A percentile compares a stretch with the other conserved stretches of the same genome.
These are phyloP conservation scores for Candida patagonica DNA, from an alignment of 805 yeast genomes.

Conservation along the genomic window DNA sequence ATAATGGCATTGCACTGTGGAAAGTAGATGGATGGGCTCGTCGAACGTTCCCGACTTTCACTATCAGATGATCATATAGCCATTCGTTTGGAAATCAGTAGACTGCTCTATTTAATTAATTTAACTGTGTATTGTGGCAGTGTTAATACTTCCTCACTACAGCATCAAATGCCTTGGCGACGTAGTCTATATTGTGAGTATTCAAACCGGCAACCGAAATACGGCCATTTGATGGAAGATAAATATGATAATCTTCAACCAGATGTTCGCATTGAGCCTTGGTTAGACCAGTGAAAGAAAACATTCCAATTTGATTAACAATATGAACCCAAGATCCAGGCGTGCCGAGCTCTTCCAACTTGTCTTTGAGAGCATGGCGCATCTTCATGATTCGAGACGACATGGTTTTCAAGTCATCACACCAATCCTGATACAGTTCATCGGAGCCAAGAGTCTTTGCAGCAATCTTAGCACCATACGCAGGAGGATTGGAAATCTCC, in stretches of 20 bases:
- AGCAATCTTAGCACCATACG: conserved; percentile 90
- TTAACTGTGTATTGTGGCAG: too few species aligned
- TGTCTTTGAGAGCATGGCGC: conserved; percentile 60
- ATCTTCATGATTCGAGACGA: conserved; percentile 69
- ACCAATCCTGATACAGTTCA: conserved; percentile 72
- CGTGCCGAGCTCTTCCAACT: conserved; percentile 54
- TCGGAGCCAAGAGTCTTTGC: conserved; percentile 60
- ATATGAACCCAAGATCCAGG: conserved; percentile 94
- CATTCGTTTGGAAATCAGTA: too few species aligned
- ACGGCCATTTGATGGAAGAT: conserved; percentile 75
- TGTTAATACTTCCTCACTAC: conserved; percentile 32
- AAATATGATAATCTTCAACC: conserved; percentile 71
- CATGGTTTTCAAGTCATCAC: conserved; percentile 75
- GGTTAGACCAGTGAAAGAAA: conserved; percentile 82
- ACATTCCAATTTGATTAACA: conserved; percentile 89
- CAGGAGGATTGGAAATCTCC: conserved; percentile 89
- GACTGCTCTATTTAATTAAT: too few species aligned
- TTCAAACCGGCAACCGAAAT: conserved; percentile 92
- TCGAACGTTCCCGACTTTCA: conserved; percentile 20
- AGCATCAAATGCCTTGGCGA: conserved; percentile 74
- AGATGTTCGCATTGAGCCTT: conserved; percentile 68
- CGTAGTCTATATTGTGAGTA: conserved; percentile 62
- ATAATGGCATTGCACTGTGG: conserved; percentile 63
- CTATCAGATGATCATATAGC: too few species aligned
- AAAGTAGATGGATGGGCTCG: conserved; percentile 38